phyloP scores from a whole-genome alignment of 805 yeast genomes.

The Wickerhamomyces canadensis region DNA sequence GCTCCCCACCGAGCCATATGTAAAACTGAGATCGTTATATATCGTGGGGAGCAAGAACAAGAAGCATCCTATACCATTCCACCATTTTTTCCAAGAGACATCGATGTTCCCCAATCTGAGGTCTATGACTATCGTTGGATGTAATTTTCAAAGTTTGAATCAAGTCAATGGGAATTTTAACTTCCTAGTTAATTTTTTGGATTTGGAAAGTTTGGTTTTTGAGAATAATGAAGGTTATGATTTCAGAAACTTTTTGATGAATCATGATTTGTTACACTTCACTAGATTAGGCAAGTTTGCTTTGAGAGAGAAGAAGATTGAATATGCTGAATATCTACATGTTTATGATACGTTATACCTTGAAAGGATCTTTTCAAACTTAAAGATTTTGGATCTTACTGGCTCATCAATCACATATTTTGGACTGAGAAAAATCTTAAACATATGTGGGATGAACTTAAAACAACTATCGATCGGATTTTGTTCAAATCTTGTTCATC shows the following conservation, averaged over 20 bases:
- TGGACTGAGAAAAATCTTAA: conserved; percentile 14
- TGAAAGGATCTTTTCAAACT: conserved; percentile 9
- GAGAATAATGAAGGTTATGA: conserved; percentile 19
- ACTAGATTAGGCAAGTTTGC: conserved; percentile 11
- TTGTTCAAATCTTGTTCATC: conserved; percentile 15
- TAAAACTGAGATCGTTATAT: conserved; percentile 9
- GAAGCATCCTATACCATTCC: conserved; percentile 18
- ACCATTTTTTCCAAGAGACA: conserved; percentile 13
- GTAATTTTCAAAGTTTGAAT: conserved; percentile 15
- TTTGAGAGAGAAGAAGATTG: conserved; percentile 15
- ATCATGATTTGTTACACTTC: conserved; percentile 14
- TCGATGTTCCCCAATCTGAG: conserved; percentile 12
- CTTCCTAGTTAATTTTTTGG: conserved; percentile 17
- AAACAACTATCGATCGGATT: conserved; percentile 16
- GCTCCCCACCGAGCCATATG: conserved; percentile 1
- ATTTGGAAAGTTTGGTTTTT: conserved; percentile 13
- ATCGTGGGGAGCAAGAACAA: conserved; percentile 16
- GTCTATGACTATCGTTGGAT: conserved; percentile 17
- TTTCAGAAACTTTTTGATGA: conserved; percentile 12
- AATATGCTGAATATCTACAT: conserved; percentile 13
- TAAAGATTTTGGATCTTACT: conserved; percentile 17
- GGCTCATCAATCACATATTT: conserved; percentile 21
- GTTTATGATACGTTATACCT: conserved; percentile 10
- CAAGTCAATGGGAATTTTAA: conserved; percentile 15
- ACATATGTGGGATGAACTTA: conserved; percentile 9